A percentile compares a stretch with the other conserved stretches of the same genome.
Evolutionary conservation across 2,329 filamentous ascomycete genomes (phyloP).

Genomic region (Alternaria sp.): DNA sequence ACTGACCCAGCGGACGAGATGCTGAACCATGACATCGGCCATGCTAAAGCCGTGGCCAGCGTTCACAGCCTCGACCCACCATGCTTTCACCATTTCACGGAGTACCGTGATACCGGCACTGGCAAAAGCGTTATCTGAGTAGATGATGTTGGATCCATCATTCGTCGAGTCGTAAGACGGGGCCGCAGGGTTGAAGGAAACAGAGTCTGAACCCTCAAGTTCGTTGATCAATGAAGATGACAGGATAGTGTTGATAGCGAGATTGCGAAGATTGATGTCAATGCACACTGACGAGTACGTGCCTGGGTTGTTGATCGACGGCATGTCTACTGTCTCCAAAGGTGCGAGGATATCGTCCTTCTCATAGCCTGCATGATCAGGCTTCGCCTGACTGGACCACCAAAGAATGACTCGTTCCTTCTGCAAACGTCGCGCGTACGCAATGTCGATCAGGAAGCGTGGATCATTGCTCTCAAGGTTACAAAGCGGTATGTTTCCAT

Average conservation of each 20-base stretch:
- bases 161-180: constrained; percentile 66
- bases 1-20: constrained; percentile 96
- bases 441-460: constrained; percentile 92
- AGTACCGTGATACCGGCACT: constrained; percentile 88
- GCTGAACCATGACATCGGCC: constrained; percentile 97
- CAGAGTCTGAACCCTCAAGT: constrained; percentile 85
- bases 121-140: constrained; percentile 91
- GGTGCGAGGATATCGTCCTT: constrained; percentile 85
- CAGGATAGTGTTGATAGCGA: constrained; percentile 96
- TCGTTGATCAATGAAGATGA: constrained; percentile 97
- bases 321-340: constrained; percentile 89
- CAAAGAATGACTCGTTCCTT: constrained; percentile 93
- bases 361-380: constrained; percentile 96
- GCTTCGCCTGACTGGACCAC: constrained; percentile 89
- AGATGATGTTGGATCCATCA: constrained; percentile 74
- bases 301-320: constrained; percentile 88
- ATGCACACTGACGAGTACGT: constrained; percentile 97
- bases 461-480: constrained; percentile 96
- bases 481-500: constrained; percentile 93
- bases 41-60: constrained; percentile 74
- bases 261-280: constrained; percentile 89
- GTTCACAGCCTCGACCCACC: constrained; percentile 94
- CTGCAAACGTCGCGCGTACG: constrained; percentile 88
- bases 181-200: constrained; percentile 81
- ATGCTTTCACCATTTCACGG: constrained; percentile 97